Percentiles rank a stretch among this genome's conserved stretches.
phyloP scores from a whole-genome alignment of 768 basidiomycete species.

The Astraeus odoratus region DNA sequence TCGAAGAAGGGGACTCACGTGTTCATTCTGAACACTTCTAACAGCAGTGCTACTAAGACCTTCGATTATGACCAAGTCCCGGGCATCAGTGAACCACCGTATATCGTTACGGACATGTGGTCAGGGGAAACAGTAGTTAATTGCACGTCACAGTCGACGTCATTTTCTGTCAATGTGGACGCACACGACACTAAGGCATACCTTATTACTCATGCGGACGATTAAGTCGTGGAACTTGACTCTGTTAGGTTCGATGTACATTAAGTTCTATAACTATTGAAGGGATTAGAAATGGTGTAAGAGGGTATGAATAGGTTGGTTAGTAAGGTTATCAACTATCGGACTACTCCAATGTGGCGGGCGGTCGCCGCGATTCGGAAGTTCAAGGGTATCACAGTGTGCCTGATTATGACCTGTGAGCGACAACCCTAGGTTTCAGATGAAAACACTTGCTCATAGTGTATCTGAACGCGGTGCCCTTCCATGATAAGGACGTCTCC shows the following conservation, averaged over 20 bases:
- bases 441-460: slow-evolving; percentile 53
- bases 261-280: neutral
- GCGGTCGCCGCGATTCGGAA: slow-evolving; percentile 81
- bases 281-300: too few relatives aligned
- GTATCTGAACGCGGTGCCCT: slow-evolving; percentile 56
- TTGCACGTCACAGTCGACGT: slow-evolving; percentile 26
- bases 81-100: slow-evolving; percentile 33
- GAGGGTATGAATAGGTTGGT: too few relatives aligned
- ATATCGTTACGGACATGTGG: slow-evolving; percentile 52
- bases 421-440: neutral
- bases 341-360: slow-evolving; percentile 58
- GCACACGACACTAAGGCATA: slow-evolving; percentile 50
- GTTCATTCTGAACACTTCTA: slow-evolving; percentile 46
- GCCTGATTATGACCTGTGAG: slow-evolving; percentile 35
- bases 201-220: slow-evolving; percentile 26
- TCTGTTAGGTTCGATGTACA: neutral
- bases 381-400: slow-evolving; percentile 66
- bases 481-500: slow-evolving; percentile 80
- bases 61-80: slow-evolving; percentile 43
- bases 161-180: slow-evolving; percentile 35
- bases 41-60: slow-evolving; percentile 34
- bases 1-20: slow-evolving; percentile 47
- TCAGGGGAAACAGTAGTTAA: slow-evolving; percentile 35
- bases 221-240: neutral
- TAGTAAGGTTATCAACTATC: too few relatives aligned